Evolutionary conservation across 2,329 filamentous ascomycete species (phyloP).

Genomic region (Metarhizium sp.): DNA sequence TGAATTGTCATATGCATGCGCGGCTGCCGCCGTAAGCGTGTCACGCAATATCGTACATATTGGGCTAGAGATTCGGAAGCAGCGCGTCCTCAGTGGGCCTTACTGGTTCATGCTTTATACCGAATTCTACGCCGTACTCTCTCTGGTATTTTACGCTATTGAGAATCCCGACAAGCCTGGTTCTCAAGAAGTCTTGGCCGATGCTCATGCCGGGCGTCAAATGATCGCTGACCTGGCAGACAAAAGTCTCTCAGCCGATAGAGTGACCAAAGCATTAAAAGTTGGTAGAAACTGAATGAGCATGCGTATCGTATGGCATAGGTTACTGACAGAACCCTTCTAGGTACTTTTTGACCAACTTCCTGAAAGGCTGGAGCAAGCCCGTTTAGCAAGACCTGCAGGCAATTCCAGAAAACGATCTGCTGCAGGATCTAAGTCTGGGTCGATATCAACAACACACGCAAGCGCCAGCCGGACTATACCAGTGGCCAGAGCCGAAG

Average conservation of each 20-base stretch:
- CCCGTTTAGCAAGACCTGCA: constrained; percentile 22
- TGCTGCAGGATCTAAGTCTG: constrained; percentile 32
- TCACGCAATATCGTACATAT: constrained; percentile 71
- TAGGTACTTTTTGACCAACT: constrained; percentile 77
- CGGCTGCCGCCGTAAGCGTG: constrained; percentile 51
- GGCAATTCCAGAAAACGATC: constrained; percentile 46
- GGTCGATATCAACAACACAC: constrained; percentile 20
- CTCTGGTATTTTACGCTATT: constrained; percentile 68
- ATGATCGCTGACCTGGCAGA: constrained; percentile 71
- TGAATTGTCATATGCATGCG: constrained; percentile 69
- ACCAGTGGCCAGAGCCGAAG: constrained; percentile 23
- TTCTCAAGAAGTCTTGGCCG: constrained; percentile 70
- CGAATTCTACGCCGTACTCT: constrained; percentile 72
- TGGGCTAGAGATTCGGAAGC: constrained; percentile 65
- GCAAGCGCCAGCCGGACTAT: constrained; percentile 21
- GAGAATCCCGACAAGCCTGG: constrained; percentile 71
- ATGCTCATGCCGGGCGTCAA: constrained; percentile 76
- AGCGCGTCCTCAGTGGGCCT: constrained; percentile 65
- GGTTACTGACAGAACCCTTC: constrained; percentile 4
- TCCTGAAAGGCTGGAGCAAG: constrained; percentile 58
- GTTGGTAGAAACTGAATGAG: constrained; percentile 37
- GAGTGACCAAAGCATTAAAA: constrained; percentile 68
- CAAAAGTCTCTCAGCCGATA: constrained; percentile 80
- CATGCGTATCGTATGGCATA: neutral
- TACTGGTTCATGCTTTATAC: constrained; percentile 86